Percentiles rank a stretch among this genome's conserved stretches.
Evolutionary conservation across 352 stramenopile species (phyloP).

Genomic region (Phytophthora foliorum): DNA sequence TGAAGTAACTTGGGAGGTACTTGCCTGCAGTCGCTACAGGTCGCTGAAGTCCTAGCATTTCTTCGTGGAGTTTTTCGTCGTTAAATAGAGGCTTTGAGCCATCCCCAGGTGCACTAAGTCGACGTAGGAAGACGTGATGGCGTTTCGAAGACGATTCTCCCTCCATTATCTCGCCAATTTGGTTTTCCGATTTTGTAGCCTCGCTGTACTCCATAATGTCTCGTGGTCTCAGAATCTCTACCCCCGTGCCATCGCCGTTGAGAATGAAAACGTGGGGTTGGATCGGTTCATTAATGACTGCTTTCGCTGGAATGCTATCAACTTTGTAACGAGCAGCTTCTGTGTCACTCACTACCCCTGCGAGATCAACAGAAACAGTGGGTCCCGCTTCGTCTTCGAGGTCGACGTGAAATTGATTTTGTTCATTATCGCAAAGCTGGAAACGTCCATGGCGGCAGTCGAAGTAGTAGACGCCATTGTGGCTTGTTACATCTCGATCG

Average conservation of each 20-base stretch:
- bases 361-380: slow-evolving; percentile 57
- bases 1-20: slow-evolving; percentile 48
- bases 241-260: slow-evolving; percentile 75
- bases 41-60: slow-evolving; percentile 46
- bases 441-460: slow-evolving; percentile 62
- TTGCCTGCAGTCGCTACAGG: slow-evolving; percentile 59
- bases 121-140: slow-evolving; percentile 33
- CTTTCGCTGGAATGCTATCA: slow-evolving; percentile 56
- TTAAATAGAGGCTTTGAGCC: slow-evolving; percentile 39
- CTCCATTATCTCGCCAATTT: slow-evolving; percentile 11
- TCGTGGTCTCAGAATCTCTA: slow-evolving; percentile 62
- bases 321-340: slow-evolving; percentile 65
- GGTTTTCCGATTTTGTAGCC: slow-evolving; percentile 5
- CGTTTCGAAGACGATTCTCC: background rate
- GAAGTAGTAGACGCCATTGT: slow-evolving; percentile 84
- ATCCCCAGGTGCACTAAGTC: slow-evolving; percentile 22
- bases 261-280: slow-evolving; percentile 77
- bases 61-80: slow-evolving; percentile 46
- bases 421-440: slow-evolving; percentile 72
- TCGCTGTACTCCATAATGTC: slow-evolving; percentile 52
- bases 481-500: slow-evolving; percentile 64
- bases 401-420: slow-evolving; percentile 72
- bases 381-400: slow-evolving; percentile 45
- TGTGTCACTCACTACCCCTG: slow-evolving; percentile 62
- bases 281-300: slow-evolving; percentile 83